Base-by-base conservation (phyloP, 1,284 basidiomycete genomes). In the Earliella scabrosa region DNA sequence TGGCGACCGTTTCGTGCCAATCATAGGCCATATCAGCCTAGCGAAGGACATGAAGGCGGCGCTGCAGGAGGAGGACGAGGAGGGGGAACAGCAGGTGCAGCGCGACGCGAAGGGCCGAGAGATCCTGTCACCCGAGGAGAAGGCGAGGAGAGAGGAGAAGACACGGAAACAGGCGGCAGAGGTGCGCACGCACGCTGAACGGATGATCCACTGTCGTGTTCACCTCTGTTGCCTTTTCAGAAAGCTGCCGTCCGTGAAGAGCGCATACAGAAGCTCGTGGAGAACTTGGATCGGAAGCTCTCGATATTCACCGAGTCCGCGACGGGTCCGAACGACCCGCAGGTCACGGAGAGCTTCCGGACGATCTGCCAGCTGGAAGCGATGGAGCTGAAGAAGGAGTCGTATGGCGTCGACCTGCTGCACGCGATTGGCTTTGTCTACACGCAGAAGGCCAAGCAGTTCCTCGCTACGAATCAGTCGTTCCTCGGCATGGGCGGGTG, bases 1-100 rank as follows among this genome's bases (percentile, higher is more conserved):
- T 47, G 93, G 93, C 0, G 92, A 93, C 43, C 77, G 88, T 14
- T 95, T 95, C 70, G 73, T 87, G 41, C 87, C 91, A 2, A 91
- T 95, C 68, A 94, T 94, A 63, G 91, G 92, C 10, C 81, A 87
- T 51, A 90, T 93, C 64, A 91, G 88, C 52, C 77, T 95, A 64
- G 96, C 95, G 31, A 86, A 86, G 65, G 97, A 99, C 68, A 98
- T 99, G 97, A 99, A 99, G 77, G 86, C 94, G 6, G 96, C 95
- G 5, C 78, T 99, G 68, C 96, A 99, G 69, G 92, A 97, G 68
- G 95, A 93, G 16, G 92, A 92, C 47, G 90, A 92, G 59, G 80
- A 82, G 20, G 69, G 56, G 1, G 70, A 68, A n/a, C n/a, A n/a
- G 63, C 71, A 69, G 45, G 75, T 77, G 39, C 69, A 73, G 56